Evolutionary conservation across 129 eudicot genomes (phyloP).

Genomic region (Saposhnikovia divaricata): DNA sequence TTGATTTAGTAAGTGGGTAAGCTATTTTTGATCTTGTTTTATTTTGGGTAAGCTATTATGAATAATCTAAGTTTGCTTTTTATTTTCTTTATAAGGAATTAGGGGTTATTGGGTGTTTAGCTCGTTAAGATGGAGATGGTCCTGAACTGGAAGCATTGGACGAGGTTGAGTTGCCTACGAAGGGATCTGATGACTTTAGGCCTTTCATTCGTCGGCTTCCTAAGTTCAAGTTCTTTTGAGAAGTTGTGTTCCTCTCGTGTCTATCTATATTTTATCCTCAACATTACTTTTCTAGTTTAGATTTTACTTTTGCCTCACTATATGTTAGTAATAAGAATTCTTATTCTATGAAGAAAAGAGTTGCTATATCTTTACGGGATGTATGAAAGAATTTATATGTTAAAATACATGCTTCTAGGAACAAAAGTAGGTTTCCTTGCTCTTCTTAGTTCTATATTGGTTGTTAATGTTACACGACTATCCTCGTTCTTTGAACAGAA

Average conservation of each 20-base stretch:
- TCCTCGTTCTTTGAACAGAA: no score
- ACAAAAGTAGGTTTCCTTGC: no score
- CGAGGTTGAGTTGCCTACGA: not conserved
- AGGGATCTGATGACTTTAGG: not conserved
- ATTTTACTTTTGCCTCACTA: not conserved
- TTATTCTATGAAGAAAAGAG: not conserved
- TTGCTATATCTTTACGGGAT: not conserved
- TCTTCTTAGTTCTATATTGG: no score
- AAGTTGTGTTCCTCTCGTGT: not conserved
- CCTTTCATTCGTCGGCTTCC: not conserved
- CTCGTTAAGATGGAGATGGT: not conserved
- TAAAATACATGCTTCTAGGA: not conserved
- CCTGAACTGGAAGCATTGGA: not conserved
- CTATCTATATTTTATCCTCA: not conserved
- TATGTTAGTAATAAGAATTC: not conserved
- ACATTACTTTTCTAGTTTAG: not conserved
- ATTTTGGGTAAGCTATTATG: no score
- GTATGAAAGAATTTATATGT: no score
- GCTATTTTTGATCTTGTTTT: no score
- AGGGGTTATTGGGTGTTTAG: no score
- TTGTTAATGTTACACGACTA: no score
- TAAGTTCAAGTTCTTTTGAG: not conserved
- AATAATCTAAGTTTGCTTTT: no score
- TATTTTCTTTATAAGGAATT: no score
- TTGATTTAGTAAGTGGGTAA: no score